These are phyloP conservation scores for Oenanthe sinensis DNA, from an alignment of 129 eudicot species.

Conservation along the genomic window DNA sequence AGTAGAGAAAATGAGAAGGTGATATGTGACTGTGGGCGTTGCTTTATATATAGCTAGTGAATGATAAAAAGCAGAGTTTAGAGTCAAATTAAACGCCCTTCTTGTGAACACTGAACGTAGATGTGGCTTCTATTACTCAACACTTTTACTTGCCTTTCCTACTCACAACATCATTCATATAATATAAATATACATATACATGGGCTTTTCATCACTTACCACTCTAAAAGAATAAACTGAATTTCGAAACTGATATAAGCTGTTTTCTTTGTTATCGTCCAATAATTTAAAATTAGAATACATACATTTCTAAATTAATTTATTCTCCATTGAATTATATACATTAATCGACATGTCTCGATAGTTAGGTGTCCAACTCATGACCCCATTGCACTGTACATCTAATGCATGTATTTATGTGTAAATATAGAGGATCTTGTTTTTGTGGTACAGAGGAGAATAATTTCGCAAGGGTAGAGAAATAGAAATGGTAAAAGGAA, in stretches of 20 bases:
- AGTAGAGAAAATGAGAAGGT: not conserved
- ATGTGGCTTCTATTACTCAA: conserved; percentile 5
- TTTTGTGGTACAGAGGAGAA: not conserved
- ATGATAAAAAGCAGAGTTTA: conserved; percentile 10
- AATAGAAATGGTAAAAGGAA: not conserved
- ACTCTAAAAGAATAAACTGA: not conserved
- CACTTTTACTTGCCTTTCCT: conserved; percentile 10
- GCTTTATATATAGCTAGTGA: conserved; percentile 12
- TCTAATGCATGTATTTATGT: too few relatives aligned
- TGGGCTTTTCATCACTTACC: not conserved
- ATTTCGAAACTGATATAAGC: too few relatives aligned
- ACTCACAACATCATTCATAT: not conserved
- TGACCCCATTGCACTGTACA: too few relatives aligned
- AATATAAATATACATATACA: not conserved
- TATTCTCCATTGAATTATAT: too few relatives aligned
- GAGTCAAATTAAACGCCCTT: conserved; percentile 10
- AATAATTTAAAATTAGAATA: too few relatives aligned
- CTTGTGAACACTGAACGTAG: not conserved
- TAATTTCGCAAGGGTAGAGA: not conserved
- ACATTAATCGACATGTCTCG: too few relatives aligned
- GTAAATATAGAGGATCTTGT: too few relatives aligned
- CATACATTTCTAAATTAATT: too few relatives aligned
- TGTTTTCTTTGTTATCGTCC: too few relatives aligned
- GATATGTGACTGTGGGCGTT: conserved; percentile 5
- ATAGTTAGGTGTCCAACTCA: too few relatives aligned